Conservation (phyloP, 2,329 filamentous ascomycete genomes). For the Stagonosporopsis tanaceti region DNA sequence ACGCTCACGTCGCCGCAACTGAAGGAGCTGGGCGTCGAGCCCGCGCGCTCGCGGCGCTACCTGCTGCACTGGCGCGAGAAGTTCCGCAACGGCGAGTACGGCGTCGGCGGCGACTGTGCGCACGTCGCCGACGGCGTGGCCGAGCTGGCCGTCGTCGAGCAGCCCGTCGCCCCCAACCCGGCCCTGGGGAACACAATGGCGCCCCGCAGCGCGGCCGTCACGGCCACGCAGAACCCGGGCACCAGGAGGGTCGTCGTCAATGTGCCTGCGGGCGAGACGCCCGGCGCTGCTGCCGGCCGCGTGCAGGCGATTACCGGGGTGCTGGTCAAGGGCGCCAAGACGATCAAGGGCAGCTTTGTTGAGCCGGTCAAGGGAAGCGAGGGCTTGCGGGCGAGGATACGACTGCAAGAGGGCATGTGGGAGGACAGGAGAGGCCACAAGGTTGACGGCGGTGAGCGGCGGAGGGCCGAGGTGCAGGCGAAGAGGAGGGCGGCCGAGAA, state of each 20-base stretch:
- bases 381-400: constrained; percentile 70
- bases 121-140: constrained; percentile 69
- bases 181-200: constrained; percentile 34
- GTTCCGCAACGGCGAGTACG: constrained; percentile 79
- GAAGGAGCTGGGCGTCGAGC: constrained; percentile 83
- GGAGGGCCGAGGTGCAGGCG: constrained; percentile 83
- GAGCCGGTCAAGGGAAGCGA: constrained; percentile 69
- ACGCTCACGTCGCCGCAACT: constrained; percentile 79
- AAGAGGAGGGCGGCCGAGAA: constrained; percentile 84
- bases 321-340: constrained; percentile 71
- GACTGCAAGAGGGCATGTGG: constrained; percentile 88
- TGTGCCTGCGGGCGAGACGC: constrained; percentile 53
- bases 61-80: constrained; percentile 87
- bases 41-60: constrained; percentile 81
- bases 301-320: constrained; percentile 69
- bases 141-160: constrained; percentile 66
- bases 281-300: constrained; percentile 48
- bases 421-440: constrained; percentile 86
- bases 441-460: constrained; percentile 94
- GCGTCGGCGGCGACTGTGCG: constrained; percentile 82
- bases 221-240: constrained; percentile 62
- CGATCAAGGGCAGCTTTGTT: constrained; percentile 78
- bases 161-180: constrained; percentile 52
- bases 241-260: constrained; percentile 69
- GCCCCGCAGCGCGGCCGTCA: constrained; percentile 50